Base-by-base conservation (phyloP, 345 rosid species). In the rapeseed (Brassica napus) region DNA sequence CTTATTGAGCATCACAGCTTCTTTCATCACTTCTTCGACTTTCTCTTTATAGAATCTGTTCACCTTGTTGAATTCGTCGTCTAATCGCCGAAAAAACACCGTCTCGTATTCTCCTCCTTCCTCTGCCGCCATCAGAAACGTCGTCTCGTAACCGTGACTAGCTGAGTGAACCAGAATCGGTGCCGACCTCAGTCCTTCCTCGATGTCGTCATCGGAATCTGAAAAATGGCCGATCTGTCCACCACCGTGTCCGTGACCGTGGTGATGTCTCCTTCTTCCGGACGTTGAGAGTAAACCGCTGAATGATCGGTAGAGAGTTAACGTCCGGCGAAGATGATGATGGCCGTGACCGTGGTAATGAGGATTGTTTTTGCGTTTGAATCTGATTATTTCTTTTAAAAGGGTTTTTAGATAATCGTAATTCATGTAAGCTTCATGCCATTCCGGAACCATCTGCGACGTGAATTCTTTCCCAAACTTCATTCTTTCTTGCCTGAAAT, bases 61-160 rank as follows among this genome's bases (percentile, higher is more conserved):
- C 11, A 89, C 97, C 54, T 86, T 87, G 37, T 54, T 54, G 60
- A 54, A 54, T 11, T 54, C 60, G 11, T 54, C 60, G 60, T 54
- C 60, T 16, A 54, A 80, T 61, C 92, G 79, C 72, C 91, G 82
- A 61, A 91, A 91, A 71, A 79, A 88, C 65, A 84, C 80, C 4
- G 81, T 63, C 84, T 91, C 94, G 21, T 84, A 84, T 61, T 89
- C 90, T 65, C 94, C 92, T 4, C 97, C 97, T 63, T 84, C 84
- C 3, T 86, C 92, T 0, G 79, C 18, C 30, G 84, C 62, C 92
- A 85, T 85, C 4, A 91, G 15, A 34, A 88, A 89, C 62, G 87
- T 82, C 8, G 93, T 89, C 68, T 88, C 76, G 11, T 88, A 89
- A 2, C 80, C 79, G 0, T 72, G 65, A 71, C 59, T 73, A n/a